Conservation (phyloP, 2,329 filamentous ascomycete genomes). For the Apiospora sp. region DNA sequence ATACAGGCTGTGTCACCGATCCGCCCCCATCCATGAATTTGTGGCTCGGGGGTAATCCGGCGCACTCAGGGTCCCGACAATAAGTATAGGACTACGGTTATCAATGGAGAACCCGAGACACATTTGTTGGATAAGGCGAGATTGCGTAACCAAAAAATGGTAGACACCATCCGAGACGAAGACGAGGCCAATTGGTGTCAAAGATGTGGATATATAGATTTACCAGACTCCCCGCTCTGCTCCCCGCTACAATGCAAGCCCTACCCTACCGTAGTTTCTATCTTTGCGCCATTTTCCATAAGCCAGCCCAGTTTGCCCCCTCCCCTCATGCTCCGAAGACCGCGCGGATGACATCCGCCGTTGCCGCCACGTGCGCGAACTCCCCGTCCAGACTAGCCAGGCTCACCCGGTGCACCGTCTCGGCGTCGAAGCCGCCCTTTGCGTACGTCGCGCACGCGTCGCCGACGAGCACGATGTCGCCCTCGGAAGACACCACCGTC, state of each 20-base stretch:
- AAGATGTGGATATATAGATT: not conserved
- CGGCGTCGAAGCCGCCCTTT: constrained; percentile 52
- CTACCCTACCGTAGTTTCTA: not conserved
- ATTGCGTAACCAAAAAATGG: not conserved
- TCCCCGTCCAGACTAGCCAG: constrained; percentile 53
- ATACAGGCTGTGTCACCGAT: not conserved
- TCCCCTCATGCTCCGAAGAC: not conserved
- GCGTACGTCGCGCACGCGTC: constrained; percentile 57
- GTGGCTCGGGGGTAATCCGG: constrained; percentile 3
- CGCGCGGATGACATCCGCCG: constrained; percentile 42
- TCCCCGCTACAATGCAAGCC: not conserved
- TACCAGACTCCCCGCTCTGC: no score
- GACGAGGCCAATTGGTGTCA: not conserved
- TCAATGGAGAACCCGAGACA: not conserved
- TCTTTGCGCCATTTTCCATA: not conserved
- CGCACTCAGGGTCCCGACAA: not conserved
- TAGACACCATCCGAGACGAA: not conserved
- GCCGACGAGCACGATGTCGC: constrained; percentile 49
- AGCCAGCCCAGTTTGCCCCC: not conserved
- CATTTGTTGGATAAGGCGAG: not conserved
- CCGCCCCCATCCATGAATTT: not conserved
- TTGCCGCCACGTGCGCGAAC: constrained; percentile 51
- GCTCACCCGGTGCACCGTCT: constrained; percentile 53
- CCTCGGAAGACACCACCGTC: constrained; percentile 23
- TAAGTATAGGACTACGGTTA: not conserved